phyloP scores from a whole-genome alignment of 2,329 filamentous ascomycete genomes.

The Pseudogymnoascus sp. region DNA sequence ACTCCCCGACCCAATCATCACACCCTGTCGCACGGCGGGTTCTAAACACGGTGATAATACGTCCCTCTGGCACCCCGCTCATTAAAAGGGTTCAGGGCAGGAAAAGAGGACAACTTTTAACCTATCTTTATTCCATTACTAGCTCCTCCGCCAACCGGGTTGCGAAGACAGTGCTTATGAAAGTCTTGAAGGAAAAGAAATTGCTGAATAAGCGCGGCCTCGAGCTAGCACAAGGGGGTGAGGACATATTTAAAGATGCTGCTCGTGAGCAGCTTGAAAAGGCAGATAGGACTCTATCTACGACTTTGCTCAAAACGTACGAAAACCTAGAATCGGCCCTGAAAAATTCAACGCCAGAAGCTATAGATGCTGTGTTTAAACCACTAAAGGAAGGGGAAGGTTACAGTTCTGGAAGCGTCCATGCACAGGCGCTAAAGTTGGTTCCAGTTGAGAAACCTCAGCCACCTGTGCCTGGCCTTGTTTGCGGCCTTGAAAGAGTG shows the following conservation, averaged over 20 bases:
- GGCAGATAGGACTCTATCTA: not conserved
- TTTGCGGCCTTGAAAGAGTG: conserved; percentile 44
- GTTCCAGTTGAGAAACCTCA: conserved; percentile 25
- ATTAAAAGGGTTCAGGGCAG: not conserved
- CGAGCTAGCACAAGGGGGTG: not conserved
- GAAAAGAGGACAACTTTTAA: not conserved
- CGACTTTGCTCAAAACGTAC: not conserved
- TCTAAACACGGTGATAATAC: not conserved
- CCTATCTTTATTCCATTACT: conserved; percentile 2
- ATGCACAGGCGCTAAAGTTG: conserved; percentile 24
- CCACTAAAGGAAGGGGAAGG: not conserved
- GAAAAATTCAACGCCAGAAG: not conserved
- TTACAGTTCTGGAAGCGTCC: conserved; percentile 18
- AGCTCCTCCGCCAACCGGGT: not conserved
- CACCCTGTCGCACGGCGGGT: not conserved
- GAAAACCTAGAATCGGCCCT: not conserved
- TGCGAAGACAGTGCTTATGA: conserved; percentile 40
- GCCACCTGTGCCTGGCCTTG: conserved; percentile 28
- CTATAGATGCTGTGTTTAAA: not conserved
- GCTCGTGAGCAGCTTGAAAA: not conserved
- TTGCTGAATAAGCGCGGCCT: not conserved
- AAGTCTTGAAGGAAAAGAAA: conserved; percentile 69
- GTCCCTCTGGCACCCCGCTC: not conserved
- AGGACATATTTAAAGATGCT: not conserved
- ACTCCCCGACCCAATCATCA: not conserved